Evolutionary conservation across 164 flowering plant species (phyloP).

Genomic region (Vitis riparia): DNA sequence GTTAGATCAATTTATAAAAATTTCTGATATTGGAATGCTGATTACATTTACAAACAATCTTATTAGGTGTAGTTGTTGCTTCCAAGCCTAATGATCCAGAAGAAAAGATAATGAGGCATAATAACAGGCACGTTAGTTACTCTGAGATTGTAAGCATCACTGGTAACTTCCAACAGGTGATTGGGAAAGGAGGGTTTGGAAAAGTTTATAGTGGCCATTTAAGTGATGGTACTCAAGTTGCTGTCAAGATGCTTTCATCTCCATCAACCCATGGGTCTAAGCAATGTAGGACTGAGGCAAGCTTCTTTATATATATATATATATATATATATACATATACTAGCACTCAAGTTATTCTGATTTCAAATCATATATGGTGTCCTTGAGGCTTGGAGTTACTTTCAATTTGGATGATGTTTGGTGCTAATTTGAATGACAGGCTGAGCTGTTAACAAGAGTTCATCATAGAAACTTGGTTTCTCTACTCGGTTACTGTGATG

Average conservation of each 20-base stretch:
- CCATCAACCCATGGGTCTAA: constrained; percentile 37
- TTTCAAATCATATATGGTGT: too few species aligned
- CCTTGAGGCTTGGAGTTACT: too few species aligned
- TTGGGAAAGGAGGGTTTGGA: constrained; percentile 44
- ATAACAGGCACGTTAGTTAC: constrained; percentile 11
- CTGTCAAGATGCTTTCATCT: constrained; percentile 51
- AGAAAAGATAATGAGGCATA: too few species aligned
- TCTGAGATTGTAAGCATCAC: constrained; percentile 22
- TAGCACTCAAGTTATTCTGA: too few species aligned
- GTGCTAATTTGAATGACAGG: constrained; percentile 31
- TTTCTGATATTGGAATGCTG: too few species aligned
- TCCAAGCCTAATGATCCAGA: too few species aligned
- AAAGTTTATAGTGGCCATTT: constrained; percentile 30
- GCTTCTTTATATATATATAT: too few species aligned
- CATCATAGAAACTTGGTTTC: constrained; percentile 47
- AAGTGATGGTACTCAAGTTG: constrained; percentile 26
- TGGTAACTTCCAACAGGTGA: constrained; percentile 22
- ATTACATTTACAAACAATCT: too few species aligned
- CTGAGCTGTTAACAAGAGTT: constrained; percentile 36
- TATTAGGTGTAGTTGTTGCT: too few species aligned
- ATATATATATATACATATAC: too few species aligned
- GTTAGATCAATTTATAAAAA: too few species aligned
- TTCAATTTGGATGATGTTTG: too few species aligned
- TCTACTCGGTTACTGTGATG: constrained; percentile 52
- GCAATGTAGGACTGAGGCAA: constrained; percentile 43